Percentiles rank a stretch among this genome's conserved stretches.
Evolutionary conservation across 345 rosid genomes (phyloP).

Genomic region (Gossypium raimondii): DNA sequence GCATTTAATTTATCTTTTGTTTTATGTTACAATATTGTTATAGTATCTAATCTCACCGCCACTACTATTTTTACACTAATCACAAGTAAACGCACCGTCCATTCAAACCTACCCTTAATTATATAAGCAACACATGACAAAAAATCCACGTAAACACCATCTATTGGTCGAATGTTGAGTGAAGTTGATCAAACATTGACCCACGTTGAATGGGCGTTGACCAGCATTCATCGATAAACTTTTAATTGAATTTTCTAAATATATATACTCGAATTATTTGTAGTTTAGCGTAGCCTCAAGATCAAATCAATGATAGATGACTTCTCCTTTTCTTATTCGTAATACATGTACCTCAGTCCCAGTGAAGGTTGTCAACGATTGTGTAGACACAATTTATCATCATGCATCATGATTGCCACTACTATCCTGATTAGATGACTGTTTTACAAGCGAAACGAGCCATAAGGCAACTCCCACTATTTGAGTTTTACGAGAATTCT

Average conservation of each 20-base stretch:
- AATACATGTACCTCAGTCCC: neutral
- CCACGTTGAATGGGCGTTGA: too few relatives aligned
- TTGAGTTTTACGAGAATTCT: neutral
- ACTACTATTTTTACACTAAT: rapidly evolving
- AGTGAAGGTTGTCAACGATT: neutral
- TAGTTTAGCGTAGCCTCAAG: neutral
- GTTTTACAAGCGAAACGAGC: neutral
- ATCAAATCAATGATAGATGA: neutral
- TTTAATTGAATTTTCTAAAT: too few relatives aligned
- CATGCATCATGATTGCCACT: neutral
- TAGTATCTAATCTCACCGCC: too few relatives aligned
- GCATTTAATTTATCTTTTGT: too few relatives aligned
- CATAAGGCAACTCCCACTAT: neutral
- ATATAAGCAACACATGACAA: too few relatives aligned
- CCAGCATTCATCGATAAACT: too few relatives aligned
- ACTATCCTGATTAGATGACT: neutral
- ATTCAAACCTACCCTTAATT: too few relatives aligned
- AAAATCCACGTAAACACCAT: too few relatives aligned
- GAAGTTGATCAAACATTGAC: too few relatives aligned
- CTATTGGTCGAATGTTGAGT: too few relatives aligned
- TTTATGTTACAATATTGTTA: too few relatives aligned
- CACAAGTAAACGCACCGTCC: rapidly evolving
- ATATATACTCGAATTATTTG: too few relatives aligned
- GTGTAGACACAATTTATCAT: neutral
- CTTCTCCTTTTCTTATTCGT: neutral